Base-by-base conservation (phyloP, 169 alveolate species). In the Plasmodium ovale region DNA sequence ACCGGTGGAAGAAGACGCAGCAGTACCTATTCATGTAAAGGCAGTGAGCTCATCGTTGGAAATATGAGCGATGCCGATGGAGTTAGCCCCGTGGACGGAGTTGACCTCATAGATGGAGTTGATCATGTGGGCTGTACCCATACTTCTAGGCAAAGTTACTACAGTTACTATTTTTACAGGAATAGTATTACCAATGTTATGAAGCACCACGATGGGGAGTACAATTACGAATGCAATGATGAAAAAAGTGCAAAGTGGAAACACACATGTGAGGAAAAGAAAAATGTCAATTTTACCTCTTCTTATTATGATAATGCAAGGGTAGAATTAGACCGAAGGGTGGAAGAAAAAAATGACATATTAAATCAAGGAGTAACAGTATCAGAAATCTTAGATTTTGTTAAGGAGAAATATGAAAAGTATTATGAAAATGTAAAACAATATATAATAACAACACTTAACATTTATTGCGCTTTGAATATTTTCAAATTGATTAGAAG, bases 321-420 rank as follows among this genome's bases (percentile, higher is more conserved):
- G 42, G 19, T 47, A 47, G 64, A 79, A 12, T 49, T 79, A 27
- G 47, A 23, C 65, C 62, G 54, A 47, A 62, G 89, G 58, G 12
- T 79, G 25, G 72, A 79, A 25, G 70, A 47, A 49, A 79, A 79
- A 35, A 37, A 79, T 79, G 89, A 79, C 31, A 79, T 79, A 79
- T 70, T 79, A 64, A 79, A 79, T 54, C 89, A 79, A 65, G 89
- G 89, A n/a, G 89, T 79, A 79, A 79, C 89, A 2, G 89, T 79
- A 23, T 67, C 89, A 4, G 89, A 79, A 79, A 79, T 79, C 0
- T 44, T 79, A 35, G 89, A 79, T 51, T 79, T 79, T 42, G 89
- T 79, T 49, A 79, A 79, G 65, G 84, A 79, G 21, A 79, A 79
- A 65, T 79, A 79, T 64, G 89, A 79, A 37, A 79, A 79, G 35